Evolutionary conservation across 2,329 filamentous ascomycete genomes (phyloP).

Genomic region (Hymenoscyphus repandus): DNA sequence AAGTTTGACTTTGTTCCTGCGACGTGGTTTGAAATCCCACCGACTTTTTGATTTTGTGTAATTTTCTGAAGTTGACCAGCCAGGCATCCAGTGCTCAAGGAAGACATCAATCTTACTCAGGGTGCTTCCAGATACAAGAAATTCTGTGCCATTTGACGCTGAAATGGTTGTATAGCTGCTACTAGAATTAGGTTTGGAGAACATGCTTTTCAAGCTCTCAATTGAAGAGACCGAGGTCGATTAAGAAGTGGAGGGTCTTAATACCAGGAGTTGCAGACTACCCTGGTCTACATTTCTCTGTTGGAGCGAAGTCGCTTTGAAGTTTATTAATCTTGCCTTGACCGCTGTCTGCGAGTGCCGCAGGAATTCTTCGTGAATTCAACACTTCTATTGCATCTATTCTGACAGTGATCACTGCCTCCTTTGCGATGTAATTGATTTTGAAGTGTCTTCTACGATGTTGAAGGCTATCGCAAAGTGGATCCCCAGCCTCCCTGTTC

Average conservation of each 20-base stretch:
- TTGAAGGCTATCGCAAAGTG: slow-evolving; percentile 11
- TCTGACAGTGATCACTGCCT: not conserved
- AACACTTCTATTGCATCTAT: not conserved
- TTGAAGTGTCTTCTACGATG: not conserved
- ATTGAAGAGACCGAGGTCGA: not conserved
- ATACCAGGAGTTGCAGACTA: not conserved
- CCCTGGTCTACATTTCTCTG: not conserved
- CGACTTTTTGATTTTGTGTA: not conserved
- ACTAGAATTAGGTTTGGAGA: not conserved
- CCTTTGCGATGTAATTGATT: not conserved
- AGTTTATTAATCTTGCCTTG: not conserved
- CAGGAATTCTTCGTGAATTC: not conserved
- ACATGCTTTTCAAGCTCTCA: not conserved
- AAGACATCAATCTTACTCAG: not conserved
- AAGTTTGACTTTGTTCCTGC: slow-evolving; percentile 15
- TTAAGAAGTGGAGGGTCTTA: not conserved
- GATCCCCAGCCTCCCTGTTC: slow-evolving; percentile 12
- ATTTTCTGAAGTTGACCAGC: not conserved
- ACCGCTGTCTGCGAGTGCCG: not conserved
- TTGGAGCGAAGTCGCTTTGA: not conserved
- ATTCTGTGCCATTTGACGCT: not conserved
- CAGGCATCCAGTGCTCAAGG: no score
- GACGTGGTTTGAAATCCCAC: not conserved
- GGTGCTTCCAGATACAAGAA: not conserved
- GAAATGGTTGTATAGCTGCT: not conserved